Percentiles rank a stretch among this genome's conserved stretches.
phyloP scores from a whole-genome alignment of 73 alveolate genomes.

The Tetrahymena elliotti region DNA sequence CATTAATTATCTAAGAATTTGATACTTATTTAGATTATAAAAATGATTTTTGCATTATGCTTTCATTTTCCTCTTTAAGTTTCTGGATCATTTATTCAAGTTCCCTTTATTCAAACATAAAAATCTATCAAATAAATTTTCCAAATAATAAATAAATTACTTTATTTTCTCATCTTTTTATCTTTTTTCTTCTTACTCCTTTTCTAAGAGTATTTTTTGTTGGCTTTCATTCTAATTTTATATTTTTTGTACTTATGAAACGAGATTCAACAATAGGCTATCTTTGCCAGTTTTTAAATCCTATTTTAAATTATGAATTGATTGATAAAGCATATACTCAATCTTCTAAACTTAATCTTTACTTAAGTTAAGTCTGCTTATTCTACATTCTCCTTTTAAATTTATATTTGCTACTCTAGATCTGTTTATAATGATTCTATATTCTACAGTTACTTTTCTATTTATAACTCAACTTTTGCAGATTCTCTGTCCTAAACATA shows the following conservation, averaged over 20 bases:
- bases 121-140: background rate
- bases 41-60: background rate
- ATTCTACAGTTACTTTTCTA: background rate
- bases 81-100: background rate
- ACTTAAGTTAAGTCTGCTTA: background rate
- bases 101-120: background rate
- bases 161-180: background rate
- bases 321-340: background rate
- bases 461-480: background rate
- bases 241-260: background rate
- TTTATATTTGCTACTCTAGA: background rate
- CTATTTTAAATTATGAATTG: background rate
- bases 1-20: background rate
- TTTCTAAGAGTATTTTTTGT: background rate
- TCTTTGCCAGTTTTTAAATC: background rate
- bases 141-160: background rate
- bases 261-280: background rate
- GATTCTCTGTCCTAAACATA: background rate
- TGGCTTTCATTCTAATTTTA: background rate
- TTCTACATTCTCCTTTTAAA: background rate
- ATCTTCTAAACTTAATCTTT: background rate
- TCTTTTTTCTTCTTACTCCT: background rate
- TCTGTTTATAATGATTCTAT: background rate
- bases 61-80: background rate
- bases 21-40: background rate